These are phyloP conservation scores for Monosporozyma servazzii DNA, from an alignment of 805 yeast species.

Conservation along the genomic window DNA sequence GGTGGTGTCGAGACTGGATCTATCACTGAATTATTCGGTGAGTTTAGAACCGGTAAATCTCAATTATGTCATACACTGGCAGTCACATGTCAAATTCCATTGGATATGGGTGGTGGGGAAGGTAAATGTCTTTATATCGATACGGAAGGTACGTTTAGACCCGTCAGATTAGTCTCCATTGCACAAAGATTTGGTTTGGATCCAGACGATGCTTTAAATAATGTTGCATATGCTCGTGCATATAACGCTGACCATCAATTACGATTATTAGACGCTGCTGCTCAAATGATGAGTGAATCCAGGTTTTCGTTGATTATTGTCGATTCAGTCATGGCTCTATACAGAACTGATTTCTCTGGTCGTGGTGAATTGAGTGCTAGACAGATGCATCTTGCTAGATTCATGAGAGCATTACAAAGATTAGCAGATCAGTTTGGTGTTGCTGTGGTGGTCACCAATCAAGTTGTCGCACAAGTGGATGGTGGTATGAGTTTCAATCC, in stretches of 20 bases:
- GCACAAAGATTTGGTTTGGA: conserved; percentile 87
- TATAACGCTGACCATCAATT: conserved; percentile 95
- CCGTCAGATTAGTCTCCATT: conserved; percentile 78
- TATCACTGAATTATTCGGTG: conserved; percentile 93
- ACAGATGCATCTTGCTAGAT: conserved; percentile 88
- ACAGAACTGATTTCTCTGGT: conserved; percentile 90
- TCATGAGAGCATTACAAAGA: conserved; percentile 83
- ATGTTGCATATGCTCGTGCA: conserved; percentile 95
- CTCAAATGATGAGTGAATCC: conserved; percentile 92
- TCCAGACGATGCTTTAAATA: conserved; percentile 90
- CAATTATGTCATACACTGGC: conserved; percentile 95
- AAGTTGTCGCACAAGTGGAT: conserved; percentile 96
- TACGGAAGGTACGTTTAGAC: conserved; percentile 95
- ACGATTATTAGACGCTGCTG: conserved; percentile 78
- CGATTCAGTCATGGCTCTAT: conserved; percentile 95
- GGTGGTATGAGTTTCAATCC: conserved; percentile 76
- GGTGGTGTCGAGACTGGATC: conserved; percentile 98
- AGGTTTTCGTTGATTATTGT: conserved; percentile 84
- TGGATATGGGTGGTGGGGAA: conserved; percentile 97
- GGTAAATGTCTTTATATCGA: conserved; percentile 94
- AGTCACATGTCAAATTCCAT: conserved; percentile 91
- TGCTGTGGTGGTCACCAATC: conserved; percentile 92
- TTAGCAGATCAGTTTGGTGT: conserved; percentile 97
- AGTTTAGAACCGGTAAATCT: conserved; percentile 94
- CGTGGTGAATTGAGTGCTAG: conserved; percentile 93